Conservation (phyloP, 2,329 filamentous ascomycete species). For the Ceratocystis huliohia region DNA sequence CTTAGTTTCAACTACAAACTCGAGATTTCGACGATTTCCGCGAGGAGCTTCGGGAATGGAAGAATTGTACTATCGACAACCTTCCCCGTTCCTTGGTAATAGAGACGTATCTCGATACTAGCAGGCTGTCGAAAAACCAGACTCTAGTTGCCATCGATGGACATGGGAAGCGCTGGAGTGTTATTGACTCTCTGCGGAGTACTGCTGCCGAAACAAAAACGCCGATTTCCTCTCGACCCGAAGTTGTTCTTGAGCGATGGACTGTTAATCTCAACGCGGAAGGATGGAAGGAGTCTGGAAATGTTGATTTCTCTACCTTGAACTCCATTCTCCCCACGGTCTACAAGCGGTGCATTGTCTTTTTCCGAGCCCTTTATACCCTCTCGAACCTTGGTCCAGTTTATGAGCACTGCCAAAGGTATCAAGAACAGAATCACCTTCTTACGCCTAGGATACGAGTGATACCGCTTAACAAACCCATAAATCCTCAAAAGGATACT, state of each 20-base stretch:
- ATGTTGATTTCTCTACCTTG: slow-evolving; percentile 48
- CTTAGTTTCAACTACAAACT: slow-evolving; percentile 84
- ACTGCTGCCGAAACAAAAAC: slow-evolving; percentile 32
- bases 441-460: slow-evolving; percentile 74
- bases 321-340: slow-evolving; percentile 58
- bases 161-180: slow-evolving; percentile 83
- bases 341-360: slow-evolving; percentile 93
- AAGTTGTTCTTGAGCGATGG: slow-evolving; percentile 87
- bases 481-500: slow-evolving; percentile 39
- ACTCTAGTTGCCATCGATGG: slow-evolving; percentile 81
- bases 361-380: slow-evolving; percentile 75
- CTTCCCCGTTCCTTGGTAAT: slow-evolving; percentile 75
- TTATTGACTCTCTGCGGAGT: slow-evolving; percentile 64
- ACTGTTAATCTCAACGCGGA: slow-evolving; percentile 37
- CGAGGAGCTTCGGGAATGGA: slow-evolving; percentile 73
- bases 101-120: slow-evolving; percentile 77
- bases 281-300: slow-evolving; percentile 26
- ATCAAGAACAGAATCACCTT: slow-evolving; percentile 23
- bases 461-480: slow-evolving; percentile 31
- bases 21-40: slow-evolving; percentile 82
- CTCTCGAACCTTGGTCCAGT: slow-evolving; percentile 34
- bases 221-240: slow-evolving; percentile 41
- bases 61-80: slow-evolving; percentile 61
- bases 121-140: slow-evolving; percentile 68
- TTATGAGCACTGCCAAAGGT: slow-evolving; percentile 60